Conservation (phyloP, 306 rosid species). For the Quercus suber region DNA sequence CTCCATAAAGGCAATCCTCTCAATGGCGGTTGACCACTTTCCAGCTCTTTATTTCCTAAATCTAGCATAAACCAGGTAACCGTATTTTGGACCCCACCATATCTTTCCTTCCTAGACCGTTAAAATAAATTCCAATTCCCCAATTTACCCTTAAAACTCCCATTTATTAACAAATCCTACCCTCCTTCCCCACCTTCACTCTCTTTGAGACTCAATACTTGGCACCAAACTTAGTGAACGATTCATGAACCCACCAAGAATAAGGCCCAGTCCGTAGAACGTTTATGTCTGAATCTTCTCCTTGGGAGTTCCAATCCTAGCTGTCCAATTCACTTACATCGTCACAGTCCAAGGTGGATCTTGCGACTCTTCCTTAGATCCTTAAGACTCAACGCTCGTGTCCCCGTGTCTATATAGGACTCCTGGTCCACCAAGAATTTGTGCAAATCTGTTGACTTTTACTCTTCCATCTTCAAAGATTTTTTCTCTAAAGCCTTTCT, state of each 20-base stretch:
- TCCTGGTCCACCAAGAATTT: conserved; percentile 27
- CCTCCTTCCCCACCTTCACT: background rate
- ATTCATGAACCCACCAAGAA: conserved; percentile 34
- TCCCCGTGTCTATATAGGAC: background rate
- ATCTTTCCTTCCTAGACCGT: background rate
- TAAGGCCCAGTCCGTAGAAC: conserved; percentile 24
- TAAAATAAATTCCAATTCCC: background rate
- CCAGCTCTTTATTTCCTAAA: no score
- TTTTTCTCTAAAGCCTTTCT: conserved; percentile 43
- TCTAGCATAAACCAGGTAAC: no score
- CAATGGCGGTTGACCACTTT: no score
- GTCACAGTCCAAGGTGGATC: conserved; percentile 39
- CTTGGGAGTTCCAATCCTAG: conserved; percentile 37
- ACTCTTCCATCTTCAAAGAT: conserved; percentile 42
- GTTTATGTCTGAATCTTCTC: conserved; percentile 37
- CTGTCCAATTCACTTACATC: conserved; percentile 43
- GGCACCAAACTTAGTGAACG: background rate
- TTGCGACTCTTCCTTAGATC: conserved; percentile 37
- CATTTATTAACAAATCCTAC: background rate
- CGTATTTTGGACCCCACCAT: no score
- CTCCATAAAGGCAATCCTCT: no score
- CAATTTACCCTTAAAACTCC: conserved; percentile 22
- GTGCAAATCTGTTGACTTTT: conserved; percentile 39
- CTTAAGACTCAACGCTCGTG: background rate
- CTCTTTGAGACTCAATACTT: no score